Base-by-base conservation (phyloP, 768 basidiomycete genomes). In the Calocera cornea region DNA sequence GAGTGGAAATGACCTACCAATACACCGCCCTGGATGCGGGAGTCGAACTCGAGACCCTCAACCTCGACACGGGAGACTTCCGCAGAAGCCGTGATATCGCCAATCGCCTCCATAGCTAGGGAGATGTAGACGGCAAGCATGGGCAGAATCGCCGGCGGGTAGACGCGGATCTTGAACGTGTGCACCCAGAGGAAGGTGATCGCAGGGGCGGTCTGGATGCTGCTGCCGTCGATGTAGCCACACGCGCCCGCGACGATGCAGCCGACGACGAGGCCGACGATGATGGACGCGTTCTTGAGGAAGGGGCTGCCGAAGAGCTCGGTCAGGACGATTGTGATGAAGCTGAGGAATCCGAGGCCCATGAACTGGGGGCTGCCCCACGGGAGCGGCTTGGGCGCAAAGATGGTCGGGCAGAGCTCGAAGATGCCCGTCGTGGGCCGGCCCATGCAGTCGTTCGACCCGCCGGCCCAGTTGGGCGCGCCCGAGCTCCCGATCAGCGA, bases 101-200 rank as follows among this genome's bases (percentile, higher is more conserved):
- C 90, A 65, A 90, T 92, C 7, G 89, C 87, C 76, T 92, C 91
- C 86, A 92, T 88, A 0, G 87, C 83, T 0, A 85, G 74, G 0
- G 88, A 88, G 7, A 90, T 75, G 66, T 87, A 86, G 2, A 87
- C 84, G 0, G 84, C 83, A 19, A 87, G 71, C 87, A 79, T 82
- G 10, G 84, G 85, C 16, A 86, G 73, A 68, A 86, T 81, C 0
- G 85, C 83, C 12, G 90, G 88, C 1, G 86, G 83, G 71, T 93
- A 91, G 1, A 93, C 83, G 0, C 82, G 74, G 36, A 93, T 82
- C 71, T 87, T 89, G 80, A 92, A 92, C 0, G 82, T 84, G 68
- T 88, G 81, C 1, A 88, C 88, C 87, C 90, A 93, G 34, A 92
- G 75, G 77, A 93, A 92, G 0, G 91, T 93, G 72, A 93, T 88